These are phyloP conservation scores for Tolypocladium ophioglossoides DNA, from an alignment of 2,329 filamentous ascomycete species.

Conservation along the genomic window DNA sequence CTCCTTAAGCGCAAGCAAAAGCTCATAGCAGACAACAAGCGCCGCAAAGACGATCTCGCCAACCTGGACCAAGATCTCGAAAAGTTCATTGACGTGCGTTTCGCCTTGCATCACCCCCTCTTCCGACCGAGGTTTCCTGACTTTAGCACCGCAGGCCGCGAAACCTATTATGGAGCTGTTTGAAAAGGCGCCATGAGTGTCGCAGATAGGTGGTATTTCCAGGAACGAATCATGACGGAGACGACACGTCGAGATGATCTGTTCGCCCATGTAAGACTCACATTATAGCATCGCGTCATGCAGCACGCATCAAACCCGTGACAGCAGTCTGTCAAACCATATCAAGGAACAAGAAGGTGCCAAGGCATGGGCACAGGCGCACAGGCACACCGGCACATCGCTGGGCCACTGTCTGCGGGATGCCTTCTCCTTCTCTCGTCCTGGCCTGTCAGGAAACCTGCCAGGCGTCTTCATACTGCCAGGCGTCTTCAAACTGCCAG, in stretches of 20 bases:
- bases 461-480: background rate
- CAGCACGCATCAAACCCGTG: background rate
- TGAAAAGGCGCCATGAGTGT: constrained; percentile 53
- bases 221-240: background rate
- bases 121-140: background rate
- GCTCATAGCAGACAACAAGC: constrained; percentile 66
- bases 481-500: background rate
- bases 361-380: background rate
- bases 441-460: background rate
- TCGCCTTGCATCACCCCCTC: background rate
- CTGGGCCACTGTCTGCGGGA: background rate
- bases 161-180: constrained; percentile 83
- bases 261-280: background rate
- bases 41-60: constrained; percentile 83
- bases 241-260: background rate
- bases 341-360: background rate
- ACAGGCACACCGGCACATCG: background rate
- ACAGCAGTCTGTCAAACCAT: background rate
- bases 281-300: background rate
- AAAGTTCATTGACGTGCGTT: constrained; percentile 77
- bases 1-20: constrained; percentile 57
- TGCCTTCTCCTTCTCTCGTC: too few relatives aligned
- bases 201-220: too few relatives aligned
- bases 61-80: constrained; percentile 88
- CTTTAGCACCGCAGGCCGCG: constrained; percentile 47